Evolutionary conservation across 2,329 filamentous ascomycete genomes (phyloP).

Genomic region (Aspergillus versicolor): DNA sequence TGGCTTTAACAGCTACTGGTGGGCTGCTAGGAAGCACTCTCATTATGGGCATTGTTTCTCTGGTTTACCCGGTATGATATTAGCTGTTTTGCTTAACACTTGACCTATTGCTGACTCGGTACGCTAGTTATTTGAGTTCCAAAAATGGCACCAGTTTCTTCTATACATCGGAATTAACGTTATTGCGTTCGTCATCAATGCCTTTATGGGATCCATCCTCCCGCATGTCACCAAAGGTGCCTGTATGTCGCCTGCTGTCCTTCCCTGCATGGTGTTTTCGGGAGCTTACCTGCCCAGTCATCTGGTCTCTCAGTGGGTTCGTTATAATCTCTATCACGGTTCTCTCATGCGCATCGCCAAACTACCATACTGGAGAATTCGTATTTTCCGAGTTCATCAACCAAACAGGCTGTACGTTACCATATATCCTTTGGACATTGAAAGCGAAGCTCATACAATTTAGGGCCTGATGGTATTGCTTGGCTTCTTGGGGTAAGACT

Average conservation of each 20-base stretch:
- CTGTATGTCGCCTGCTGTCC: slow-evolving; percentile 34
- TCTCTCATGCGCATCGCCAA: slow-evolving; percentile 63
- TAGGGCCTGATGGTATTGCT: slow-evolving; percentile 61
- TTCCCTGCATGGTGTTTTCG: background rate
- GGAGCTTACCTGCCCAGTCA: slow-evolving; percentile 38
- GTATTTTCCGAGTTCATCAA: slow-evolving; percentile 69
- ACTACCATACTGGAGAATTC: slow-evolving; percentile 59
- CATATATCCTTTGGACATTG: background rate
- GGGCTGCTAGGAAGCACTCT: slow-evolving; percentile 67
- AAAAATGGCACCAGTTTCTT: slow-evolving; percentile 71
- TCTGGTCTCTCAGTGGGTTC: slow-evolving; percentile 70
- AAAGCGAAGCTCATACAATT: slow-evolving; percentile 16
- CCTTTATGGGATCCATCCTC: slow-evolving; percentile 61
- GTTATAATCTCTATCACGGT: slow-evolving; percentile 68
- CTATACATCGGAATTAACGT: slow-evolving; percentile 67
- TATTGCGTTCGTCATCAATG: slow-evolving; percentile 63
- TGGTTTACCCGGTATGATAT: slow-evolving; percentile 54
- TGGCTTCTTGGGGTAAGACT: slow-evolving; percentile 44
- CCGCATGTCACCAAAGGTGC: slow-evolving; percentile 67
- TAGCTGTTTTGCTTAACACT: background rate
- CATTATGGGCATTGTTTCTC: slow-evolving; percentile 62
- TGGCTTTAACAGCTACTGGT: slow-evolving; percentile 65
- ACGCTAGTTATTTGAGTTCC: slow-evolving; percentile 47
- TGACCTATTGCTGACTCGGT: background rate
- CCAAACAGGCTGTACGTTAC: slow-evolving; percentile 55